Percentiles rank a stretch among this genome's conserved stretches.
These are phyloP conservation scores for Aspergillus tamarii DNA, from an alignment of 2,329 filamentous ascomycete species.

Conservation along the genomic window DNA sequence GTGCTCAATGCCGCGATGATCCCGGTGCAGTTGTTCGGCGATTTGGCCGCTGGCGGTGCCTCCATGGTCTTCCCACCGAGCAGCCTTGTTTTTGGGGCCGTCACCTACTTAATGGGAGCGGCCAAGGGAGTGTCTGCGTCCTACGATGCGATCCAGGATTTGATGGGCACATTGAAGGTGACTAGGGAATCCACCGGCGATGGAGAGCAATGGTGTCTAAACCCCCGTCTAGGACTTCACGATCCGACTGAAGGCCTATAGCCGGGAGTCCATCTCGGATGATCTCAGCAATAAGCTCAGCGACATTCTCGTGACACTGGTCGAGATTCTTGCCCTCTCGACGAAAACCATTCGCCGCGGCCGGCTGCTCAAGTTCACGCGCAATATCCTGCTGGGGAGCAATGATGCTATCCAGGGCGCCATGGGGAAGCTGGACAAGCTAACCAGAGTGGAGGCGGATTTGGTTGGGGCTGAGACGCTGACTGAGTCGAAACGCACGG, in stretches of 20 bases:
- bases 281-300: conserved; percentile 42
- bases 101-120: conserved; percentile 48
- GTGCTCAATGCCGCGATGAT: conserved; percentile 9
- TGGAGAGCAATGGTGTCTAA: not conserved
- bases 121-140: conserved; percentile 50
- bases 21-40: conserved; percentile 15
- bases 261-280: conserved; percentile 6
- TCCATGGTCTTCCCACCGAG: conserved; percentile 17
- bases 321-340: conserved; percentile 51
- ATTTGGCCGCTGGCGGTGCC: conserved; percentile 14
- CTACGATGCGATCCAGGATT: conserved; percentile 51
- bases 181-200: not conserved
- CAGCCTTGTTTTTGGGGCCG: conserved; percentile 42
- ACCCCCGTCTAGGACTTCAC: conserved; percentile 13
- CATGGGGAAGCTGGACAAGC: conserved; percentile 44
- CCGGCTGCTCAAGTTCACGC: conserved; percentile 45
- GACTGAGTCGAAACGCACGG: conserved; percentile 14
- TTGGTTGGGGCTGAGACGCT: conserved; percentile 44
- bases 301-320: conserved; percentile 48
- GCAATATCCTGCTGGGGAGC: conserved; percentile 45
- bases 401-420: conserved; percentile 47
- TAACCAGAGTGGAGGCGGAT: conserved; percentile 48
- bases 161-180: conserved; percentile 42
- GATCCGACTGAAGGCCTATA: conserved; percentile 15
- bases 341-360: conserved; percentile 48